Base-by-base conservation (phyloP, 139 green algal species). In the Zygnema circumcarinatum region DNA sequence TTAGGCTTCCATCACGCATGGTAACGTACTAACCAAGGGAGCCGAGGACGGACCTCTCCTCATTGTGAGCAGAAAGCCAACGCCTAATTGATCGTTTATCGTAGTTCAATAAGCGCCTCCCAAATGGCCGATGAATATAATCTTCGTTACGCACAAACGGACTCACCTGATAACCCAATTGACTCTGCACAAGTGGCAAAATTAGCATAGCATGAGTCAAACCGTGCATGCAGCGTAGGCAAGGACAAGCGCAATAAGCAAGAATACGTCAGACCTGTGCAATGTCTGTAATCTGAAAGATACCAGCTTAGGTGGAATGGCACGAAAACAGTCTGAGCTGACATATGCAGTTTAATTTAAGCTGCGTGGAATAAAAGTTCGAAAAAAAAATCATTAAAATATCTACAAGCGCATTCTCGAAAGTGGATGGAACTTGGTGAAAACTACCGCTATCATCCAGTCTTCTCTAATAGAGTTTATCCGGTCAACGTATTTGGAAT, bases 31-130 rank as follows among this genome's bases (percentile, higher is more conserved):
- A n/a, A 41, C 16, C 35, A 53, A 39, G 36, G 35, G 36, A 42
- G 69, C 35, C 35, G 31, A 83, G 75, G 35, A 78, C 75, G 31
- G 39, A 83, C 75, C 75, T 83, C 75, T 83, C 75, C 75, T 83
- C 38, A 25, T 83, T 83, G 75, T 83, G 75, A 20, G 36, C 75
- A 47, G 33, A 53, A 20, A 83, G 20, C 75, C 75, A 83, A 35
- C 7, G 47, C 3, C 75, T 47, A 3, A 83, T 39, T n/a, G 75
- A 68, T 33, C 33, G 20, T 25, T 22, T 62, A 25, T 39, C 32
- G 32, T 83, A 83, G 75, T 16, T 62, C 16, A 62, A 62, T 62
- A 62, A 62, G 16, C 47, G 47, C 16, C 47, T 62, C 16, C 47
- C 47, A 62, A 25, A 7, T 62, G 7, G 47, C 16, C 16, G 47